Evolutionary conservation across 1,139 yeast genomes (phyloP), one percentile per base, ranked within the genome.

Genomic region (Sugiyamaella pinicola): DNA sequence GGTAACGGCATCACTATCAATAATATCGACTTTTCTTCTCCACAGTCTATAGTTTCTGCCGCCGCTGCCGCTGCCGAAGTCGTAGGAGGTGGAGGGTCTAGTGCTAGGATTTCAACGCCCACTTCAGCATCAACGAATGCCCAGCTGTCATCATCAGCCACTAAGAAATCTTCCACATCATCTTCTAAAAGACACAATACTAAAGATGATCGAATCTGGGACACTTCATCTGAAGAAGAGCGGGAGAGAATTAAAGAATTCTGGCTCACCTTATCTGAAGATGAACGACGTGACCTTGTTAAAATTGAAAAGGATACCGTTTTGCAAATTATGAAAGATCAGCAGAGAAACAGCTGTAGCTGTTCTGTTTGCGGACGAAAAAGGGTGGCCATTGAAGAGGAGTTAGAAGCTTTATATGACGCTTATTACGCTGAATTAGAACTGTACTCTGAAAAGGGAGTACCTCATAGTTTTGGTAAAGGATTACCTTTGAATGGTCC

Each of bases 291-390:
- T 60, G 75, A 79, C 39, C 76, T 90, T 37, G 81, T 88, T 28
- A 76, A 78, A 61, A 80, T 87, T 46, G 90, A 86, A 61, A 85
- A 85, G 66, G 81, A 81, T 50, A 83, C 88, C 35, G 85, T 88
- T 1, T 75, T 86, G 70, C 80, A 78, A 55, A 76, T 82, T 53
- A 81, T 87, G 70, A 80, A 79, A 58, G 80, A 78, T 51, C 84
- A 82, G 63, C 84, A 77, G 62, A 72, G 72, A 61, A 75, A 69
- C 61, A 69, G 67, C 6, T 90, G 97, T 67, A 78, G 83, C 53
- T 91, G 98, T 67, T 74, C 83, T 4, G 83, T 83, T 28, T 91
- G 98, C 70, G 96, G 95, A 1, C 79, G 89, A 50, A 83, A 87
- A 60, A 82, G 84, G 60, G 73, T 77, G 56, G 82, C 90, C 28